phyloP scores from a whole-genome alignment of 257 asterid genomes.

The Parsonsia alboflavescens region DNA sequence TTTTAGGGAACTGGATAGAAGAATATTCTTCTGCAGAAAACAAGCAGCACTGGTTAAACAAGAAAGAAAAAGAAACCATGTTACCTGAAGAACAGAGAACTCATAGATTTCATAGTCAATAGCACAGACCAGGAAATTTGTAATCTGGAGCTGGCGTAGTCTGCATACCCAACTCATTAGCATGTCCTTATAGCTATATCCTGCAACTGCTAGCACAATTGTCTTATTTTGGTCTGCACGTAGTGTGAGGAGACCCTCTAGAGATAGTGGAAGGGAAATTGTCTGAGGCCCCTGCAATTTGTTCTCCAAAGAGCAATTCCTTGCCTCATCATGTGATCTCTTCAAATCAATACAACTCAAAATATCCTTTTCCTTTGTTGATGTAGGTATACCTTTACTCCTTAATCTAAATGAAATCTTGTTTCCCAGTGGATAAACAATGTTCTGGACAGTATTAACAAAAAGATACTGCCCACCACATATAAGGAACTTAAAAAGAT shows the following conservation, averaged over 20 bases:
- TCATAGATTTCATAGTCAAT: constrained; percentile 68
- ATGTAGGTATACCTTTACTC: constrained; percentile 30
- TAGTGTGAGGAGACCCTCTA: constrained; percentile 49
- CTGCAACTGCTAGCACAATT: constrained; percentile 77
- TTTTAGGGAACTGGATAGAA: background rate
- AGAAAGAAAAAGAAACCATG: constrained; percentile 15
- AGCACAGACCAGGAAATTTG: constrained; percentile 71
- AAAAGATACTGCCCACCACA: constrained; percentile 49
- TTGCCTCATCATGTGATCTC: constrained; percentile 33
- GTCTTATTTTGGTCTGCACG: constrained; percentile 67
- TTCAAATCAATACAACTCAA: constrained; percentile 40
- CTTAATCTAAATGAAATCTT: constrained; percentile 32
- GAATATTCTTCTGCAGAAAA: background rate
- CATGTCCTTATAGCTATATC: constrained; percentile 85
- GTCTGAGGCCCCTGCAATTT: constrained; percentile 20
- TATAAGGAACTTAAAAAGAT: constrained; percentile 37
- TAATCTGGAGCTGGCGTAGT: constrained; percentile 51
- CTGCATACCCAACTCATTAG: constrained; percentile 97
- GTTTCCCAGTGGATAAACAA: constrained; percentile 42
- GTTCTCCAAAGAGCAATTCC: constrained; percentile 35
- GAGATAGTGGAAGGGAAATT: constrained; percentile 46
- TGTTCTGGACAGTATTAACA: constrained; percentile 36
- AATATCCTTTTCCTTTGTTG: constrained; percentile 27
- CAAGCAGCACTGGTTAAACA: background rate
- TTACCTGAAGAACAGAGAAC: constrained; percentile 78